Evolutionary conservation across 2,329 filamentous ascomycete species (phyloP), one percentile per base, ranked within the genome.

Genomic region (Pestalotiopsis sp.): DNA sequence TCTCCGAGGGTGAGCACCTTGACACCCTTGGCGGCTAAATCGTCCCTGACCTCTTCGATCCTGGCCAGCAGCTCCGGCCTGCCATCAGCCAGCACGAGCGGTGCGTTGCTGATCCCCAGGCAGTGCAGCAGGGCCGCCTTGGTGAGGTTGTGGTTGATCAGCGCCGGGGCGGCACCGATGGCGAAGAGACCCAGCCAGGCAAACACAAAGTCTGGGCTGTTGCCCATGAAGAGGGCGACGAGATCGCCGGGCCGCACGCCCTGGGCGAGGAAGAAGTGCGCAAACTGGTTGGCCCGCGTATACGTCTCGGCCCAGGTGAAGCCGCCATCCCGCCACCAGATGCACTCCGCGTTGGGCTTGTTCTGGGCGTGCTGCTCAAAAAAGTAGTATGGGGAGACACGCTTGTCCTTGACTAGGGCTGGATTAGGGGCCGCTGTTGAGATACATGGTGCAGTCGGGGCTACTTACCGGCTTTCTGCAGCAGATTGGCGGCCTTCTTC

Each of bases 91-190:
- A 92, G 75, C 3, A 92, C 75, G 49, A 92, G 69, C 57, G 80
- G 84, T 3, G 88, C 83, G 4, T 83, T 84, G 63, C 86, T 87
- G 66, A 91, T 84, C 69, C 83, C 84, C 45, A 93, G 76, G 66
- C 90, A 93, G 78, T 93, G 91, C 60, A 92, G 74, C 71, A 93
- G 78, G 1, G 90, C 87, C 71, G 90, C 86, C 0, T 87, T 89
- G 7, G 85, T 83, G 7, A 93, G 81, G 74, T 93, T 90, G 76
- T 91, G 89, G 76, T 93, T 93, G 76, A 93, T 90, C 78, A 92
- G 86, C 0, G 91, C 91, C 0, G 91, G 91, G 0, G 89, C 90
- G 14, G 89, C 89, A 3, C 91, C 91, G 67, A 93, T 87, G 11
- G 88, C 85, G 84, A 87, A 87, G 3, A 91, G 80, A 0, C 87